phyloP scores from a whole-genome alignment of 2,329 filamentous ascomycete genomes.

The Fusarium stilboides region DNA sequence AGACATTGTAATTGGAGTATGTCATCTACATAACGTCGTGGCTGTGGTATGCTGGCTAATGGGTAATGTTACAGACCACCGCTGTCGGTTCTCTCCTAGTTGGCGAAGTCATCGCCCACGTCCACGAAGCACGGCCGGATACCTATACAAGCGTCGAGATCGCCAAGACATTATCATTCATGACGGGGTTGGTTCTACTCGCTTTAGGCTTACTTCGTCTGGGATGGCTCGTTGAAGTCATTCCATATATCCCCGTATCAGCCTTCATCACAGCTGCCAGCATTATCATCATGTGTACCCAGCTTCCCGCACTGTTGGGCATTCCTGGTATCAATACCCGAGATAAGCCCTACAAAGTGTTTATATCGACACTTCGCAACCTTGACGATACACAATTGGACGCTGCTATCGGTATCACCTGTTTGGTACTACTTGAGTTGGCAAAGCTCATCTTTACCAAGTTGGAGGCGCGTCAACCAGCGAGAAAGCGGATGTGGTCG shows the following conservation, averaged over 20 bases:
- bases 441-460: slow-evolving; percentile 70
- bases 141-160: slow-evolving; percentile 58
- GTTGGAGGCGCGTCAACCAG: slow-evolving; percentile 73
- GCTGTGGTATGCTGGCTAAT: background rate
- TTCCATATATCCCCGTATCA: slow-evolving; percentile 65
- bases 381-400: slow-evolving; percentile 68
- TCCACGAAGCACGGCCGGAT: slow-evolving; percentile 55
- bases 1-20: slow-evolving; percentile 83
- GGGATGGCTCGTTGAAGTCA: slow-evolving; percentile 67
- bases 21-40: background rate
- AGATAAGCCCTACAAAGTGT: slow-evolving; percentile 61
- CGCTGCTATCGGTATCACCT: slow-evolving; percentile 80
- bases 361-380: slow-evolving; percentile 60
- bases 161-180: slow-evolving; percentile 61
- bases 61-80: slow-evolving; percentile 63
- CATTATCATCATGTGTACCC: slow-evolving; percentile 66
- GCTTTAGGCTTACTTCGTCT: slow-evolving; percentile 63
- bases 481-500: slow-evolving; percentile 76
- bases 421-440: slow-evolving; percentile 74
- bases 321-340: slow-evolving; percentile 62
- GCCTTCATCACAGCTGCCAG: slow-evolving; percentile 67
- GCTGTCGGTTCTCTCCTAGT: slow-evolving; percentile 67
- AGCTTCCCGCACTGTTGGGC: slow-evolving; percentile 62
- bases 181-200: slow-evolving; percentile 62
- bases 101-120: slow-evolving; percentile 61